Percentiles rank a stretch among this genome's conserved stretches.
These are phyloP conservation scores for Stephania yunnanensis DNA, from an alignment of 164 flowering plant species.

Conservation along the genomic window DNA sequence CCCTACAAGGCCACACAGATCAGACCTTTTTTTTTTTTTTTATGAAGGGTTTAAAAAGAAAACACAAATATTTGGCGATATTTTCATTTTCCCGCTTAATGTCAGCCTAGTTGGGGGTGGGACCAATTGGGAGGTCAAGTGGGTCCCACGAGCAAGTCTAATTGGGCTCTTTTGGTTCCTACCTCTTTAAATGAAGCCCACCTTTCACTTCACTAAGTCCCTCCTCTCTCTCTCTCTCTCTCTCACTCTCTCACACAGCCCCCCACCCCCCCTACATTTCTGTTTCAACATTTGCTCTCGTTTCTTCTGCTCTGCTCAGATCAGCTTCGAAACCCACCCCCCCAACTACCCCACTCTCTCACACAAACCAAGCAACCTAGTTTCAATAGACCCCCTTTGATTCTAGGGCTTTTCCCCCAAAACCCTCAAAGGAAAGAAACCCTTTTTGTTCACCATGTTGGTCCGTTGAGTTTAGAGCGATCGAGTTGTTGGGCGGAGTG, in stretches of 20 bases:
- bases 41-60: background rate
- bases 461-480: background rate
- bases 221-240: background rate
- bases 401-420: background rate
- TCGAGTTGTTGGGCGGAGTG: background rate
- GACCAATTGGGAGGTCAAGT: background rate
- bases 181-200: background rate
- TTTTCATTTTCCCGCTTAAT: conserved; percentile 3
- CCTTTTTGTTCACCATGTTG: background rate
- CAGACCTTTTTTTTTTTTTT: background rate
- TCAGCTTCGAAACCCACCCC: background rate
- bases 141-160: too few species aligned
- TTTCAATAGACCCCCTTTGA: background rate
- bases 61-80: background rate
- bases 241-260: background rate
- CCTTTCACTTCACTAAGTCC: background rate
- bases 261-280: background rate
- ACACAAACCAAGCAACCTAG: background rate
- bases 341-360: background rate
- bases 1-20: background rate
- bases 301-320: background rate
- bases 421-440: background rate
- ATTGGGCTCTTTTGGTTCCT: background rate
- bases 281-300: background rate
- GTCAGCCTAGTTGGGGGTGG: background rate